Evolutionary conservation across 1,284 basidiomycete species (phyloP).

Genomic region (Cutaneotrichosporon sp.): DNA sequence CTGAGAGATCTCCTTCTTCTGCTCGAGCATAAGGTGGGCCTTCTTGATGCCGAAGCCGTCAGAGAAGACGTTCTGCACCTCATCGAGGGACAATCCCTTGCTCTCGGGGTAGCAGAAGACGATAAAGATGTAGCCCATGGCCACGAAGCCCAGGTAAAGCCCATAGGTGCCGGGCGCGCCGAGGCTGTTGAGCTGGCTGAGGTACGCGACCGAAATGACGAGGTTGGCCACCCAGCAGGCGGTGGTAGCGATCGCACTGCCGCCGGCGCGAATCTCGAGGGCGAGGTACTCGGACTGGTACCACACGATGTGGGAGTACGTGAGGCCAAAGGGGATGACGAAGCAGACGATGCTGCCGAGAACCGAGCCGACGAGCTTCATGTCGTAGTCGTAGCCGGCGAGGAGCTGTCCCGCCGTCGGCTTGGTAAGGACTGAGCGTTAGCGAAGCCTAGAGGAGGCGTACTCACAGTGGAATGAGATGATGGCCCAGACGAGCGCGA

Average conservation of each 20-base stretch:
- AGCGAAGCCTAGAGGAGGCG: too few relatives aligned
- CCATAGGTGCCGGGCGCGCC: constrained; percentile 27
- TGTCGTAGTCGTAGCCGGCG: constrained; percentile 3
- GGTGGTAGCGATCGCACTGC: constrained; percentile 26
- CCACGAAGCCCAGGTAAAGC: constrained; percentile 27
- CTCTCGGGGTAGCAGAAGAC: constrained; percentile 35
- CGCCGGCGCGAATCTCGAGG: constrained; percentile 43
- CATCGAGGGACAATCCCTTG: constrained; percentile 28
- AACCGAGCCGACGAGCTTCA: constrained; percentile 32
- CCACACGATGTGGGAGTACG: constrained; percentile 48
- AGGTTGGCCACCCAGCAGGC: constrained; percentile 32
- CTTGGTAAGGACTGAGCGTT: constrained; percentile 6
- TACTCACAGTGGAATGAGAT: constrained; percentile 41
- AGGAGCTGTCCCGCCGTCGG: constrained; percentile 18
- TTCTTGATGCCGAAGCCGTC: constrained; percentile 31
- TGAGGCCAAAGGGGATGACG: constrained; percentile 41
- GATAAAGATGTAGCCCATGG: constrained; percentile 26
- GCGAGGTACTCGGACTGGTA: constrained; percentile 43
- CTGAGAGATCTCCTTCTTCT: constrained; percentile 17
- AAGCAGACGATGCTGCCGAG: constrained; percentile 45
- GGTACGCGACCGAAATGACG: constrained; percentile 29
- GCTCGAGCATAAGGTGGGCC: constrained; percentile 16
- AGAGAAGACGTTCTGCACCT: constrained; percentile 22
- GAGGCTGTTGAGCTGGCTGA: constrained; percentile 27
- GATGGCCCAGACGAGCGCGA: constrained; percentile 37